These are phyloP conservation scores for Citrus sinensis DNA, from an alignment of 345 rosid genomes.

Conservation along the genomic window DNA sequence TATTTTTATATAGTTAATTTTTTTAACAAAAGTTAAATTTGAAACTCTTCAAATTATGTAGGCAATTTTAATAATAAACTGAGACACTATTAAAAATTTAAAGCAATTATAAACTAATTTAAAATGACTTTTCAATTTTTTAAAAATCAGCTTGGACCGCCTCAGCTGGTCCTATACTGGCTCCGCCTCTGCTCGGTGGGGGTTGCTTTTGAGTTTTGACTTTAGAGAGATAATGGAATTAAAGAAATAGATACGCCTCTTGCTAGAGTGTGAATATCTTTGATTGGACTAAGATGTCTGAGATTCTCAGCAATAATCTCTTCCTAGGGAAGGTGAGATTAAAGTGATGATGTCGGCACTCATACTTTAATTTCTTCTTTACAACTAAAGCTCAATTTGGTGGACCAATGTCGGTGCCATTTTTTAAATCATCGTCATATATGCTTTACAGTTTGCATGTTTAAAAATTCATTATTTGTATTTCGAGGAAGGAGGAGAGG, in stretches of 20 bases:
- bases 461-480: no score
- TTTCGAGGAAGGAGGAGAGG: no score
- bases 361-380: neutral
- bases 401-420: neutral
- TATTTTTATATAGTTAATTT: no score
- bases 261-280: neutral
- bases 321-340: neutral
- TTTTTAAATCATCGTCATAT: neutral
- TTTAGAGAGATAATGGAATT: neutral
- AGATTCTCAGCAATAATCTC: constrained; percentile 16
- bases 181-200: no score
- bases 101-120: no score
- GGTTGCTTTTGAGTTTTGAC: neutral
- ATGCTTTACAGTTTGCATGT: neutral
- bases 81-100: no score
- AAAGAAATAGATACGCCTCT: neutral
- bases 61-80: no score
- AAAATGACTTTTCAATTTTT: no score
- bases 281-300: neutral
- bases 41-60: no score
- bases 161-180: no score
- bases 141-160: no score
- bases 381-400: neutral
- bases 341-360: constrained; percentile 1
- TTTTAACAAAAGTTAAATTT: no score